A percentile compares a stretch with the other conserved stretches of the same genome.
Conservation (phyloP, 2,329 filamentous ascomycete species). For the Epichloe hybrida region DNA sequence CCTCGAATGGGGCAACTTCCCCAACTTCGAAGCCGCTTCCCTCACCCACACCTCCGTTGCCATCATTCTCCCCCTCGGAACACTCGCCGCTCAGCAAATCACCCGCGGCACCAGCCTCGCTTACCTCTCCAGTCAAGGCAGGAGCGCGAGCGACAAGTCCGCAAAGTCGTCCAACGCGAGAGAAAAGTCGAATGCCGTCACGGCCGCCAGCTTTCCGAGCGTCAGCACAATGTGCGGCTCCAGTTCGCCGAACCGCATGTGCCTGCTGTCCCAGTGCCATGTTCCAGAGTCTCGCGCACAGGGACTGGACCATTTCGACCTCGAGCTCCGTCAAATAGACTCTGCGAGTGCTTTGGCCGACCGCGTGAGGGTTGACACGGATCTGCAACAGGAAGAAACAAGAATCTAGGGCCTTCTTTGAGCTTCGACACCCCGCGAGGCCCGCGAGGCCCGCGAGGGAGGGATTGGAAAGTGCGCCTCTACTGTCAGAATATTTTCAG, state of each 20-base stretch:
- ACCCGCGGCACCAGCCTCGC: constrained; percentile 14
- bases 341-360: constrained; percentile 8
- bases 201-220: constrained; percentile 1
- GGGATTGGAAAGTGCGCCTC: not conserved
- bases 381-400: constrained; percentile 20
- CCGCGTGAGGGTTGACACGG: constrained; percentile 9
- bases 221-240: constrained; percentile 5
- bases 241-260: constrained; percentile 9
- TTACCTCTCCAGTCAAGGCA: constrained; percentile 3
- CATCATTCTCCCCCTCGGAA: constrained; percentile 38
- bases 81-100: constrained; percentile 36
- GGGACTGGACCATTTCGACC: constrained; percentile 14
- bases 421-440: not conserved
- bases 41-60: constrained; percentile 35
- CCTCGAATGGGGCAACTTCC: constrained; percentile 28
- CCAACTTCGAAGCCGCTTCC: constrained; percentile 35
- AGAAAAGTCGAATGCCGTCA: constrained; percentile 5
- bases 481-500: no score
- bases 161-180: not conserved
- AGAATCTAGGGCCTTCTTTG: constrained; percentile 13
- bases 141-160: not conserved
- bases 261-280: constrained; percentile 15
- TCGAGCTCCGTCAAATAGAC: constrained; percentile 20
- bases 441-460: not conserved
- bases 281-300: constrained; percentile 2